Evolutionary conservation across 805 yeast species (phyloP).

Genomic region (Myxozyma lipomycoides): DNA sequence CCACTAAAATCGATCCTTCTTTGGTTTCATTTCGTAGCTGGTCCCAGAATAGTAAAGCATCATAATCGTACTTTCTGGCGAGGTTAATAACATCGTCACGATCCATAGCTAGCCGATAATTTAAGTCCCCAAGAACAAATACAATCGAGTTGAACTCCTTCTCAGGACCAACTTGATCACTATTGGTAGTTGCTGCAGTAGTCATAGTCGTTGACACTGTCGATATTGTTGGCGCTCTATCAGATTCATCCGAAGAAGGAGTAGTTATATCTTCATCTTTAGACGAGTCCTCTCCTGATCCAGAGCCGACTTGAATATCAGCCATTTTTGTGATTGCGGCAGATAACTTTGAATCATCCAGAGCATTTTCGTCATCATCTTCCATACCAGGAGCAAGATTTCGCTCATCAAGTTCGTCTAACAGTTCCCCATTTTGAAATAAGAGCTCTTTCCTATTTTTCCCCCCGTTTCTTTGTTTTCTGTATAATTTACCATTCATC

Average conservation of each 20-base stretch:
- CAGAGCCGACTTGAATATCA: conserved; percentile 11
- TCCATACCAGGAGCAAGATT: conserved; percentile 30
- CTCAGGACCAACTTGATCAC: conserved; percentile 19
- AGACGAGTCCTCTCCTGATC: not conserved
- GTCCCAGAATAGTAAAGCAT: conserved; percentile 43
- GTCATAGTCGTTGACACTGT: conserved; percentile 7
- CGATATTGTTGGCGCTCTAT: conserved; percentile 13
- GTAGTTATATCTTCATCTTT: conserved; percentile 3
- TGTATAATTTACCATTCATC: conserved; percentile 18
- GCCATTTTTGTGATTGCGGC: conserved; percentile 4
- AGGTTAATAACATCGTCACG: conserved; percentile 35
- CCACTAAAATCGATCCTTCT: conserved; percentile 40
- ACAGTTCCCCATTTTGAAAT: conserved; percentile 34
- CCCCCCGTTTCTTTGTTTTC: conserved; percentile 21
- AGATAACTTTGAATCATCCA: not conserved
- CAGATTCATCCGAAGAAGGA: conserved; percentile 10
- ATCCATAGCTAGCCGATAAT: conserved; percentile 45
- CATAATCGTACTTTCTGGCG: conserved; percentile 35
- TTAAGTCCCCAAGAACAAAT: conserved; percentile 52
- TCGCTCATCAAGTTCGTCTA: conserved; percentile 31
- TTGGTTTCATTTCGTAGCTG: conserved; percentile 41
- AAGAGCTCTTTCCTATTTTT: conserved; percentile 24
- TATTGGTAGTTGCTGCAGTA: conserved; percentile 21
- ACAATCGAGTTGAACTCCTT: conserved; percentile 32
- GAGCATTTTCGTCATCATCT: conserved; percentile 9